Evolutionary conservation across 352 stramenopile species (phyloP), one percentile per base, ranked within the genome.

Genomic region (Globisporangium abappressorium): DNA sequence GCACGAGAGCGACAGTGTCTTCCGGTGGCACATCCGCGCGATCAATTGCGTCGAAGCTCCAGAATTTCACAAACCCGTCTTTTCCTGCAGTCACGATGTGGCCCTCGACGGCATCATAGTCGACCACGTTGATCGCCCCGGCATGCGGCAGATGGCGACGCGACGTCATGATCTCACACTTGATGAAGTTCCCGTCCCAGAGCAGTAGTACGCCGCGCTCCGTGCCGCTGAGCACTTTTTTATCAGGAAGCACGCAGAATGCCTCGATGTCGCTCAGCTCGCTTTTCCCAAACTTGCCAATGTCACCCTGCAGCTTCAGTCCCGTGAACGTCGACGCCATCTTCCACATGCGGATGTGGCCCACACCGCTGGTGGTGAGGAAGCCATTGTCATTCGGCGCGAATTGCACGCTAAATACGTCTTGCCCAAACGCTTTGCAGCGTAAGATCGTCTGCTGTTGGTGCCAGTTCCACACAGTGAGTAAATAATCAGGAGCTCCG

Each of bases 131-230:
- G 53, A 98, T 85, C 18, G 72, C 73, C 0, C 84, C 88, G 3
- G 70, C 64, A 64, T 98, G 92, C 18, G 88, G 87, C 8, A 85
- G n/a, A 22, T 92, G 73, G 11, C 82, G 76, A 2, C 82, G 84
- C 2, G 78, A 83, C 20, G 83, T 91, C 22, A 89, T 67, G 55
- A 98, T 79, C 64, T 96, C 87, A 64, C 89, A 98, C 80, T 98
- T 98, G 70, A 98, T 98, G 65, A 98, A 98, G 69, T 98, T 93
- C 11, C 94, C 95, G 55, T 98, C 95, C 95, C 95, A 98, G 12
- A 98, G 74, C 34, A 98, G 70, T 34, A 98, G 70, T 41, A 90
- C 80, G 22, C 92, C 92, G 18, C 80, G 80, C 66, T 98, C 92
- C 0, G 87, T 95, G 1, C 88, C 89, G 41, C 85, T 95, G n/a